A percentile compares a stretch with the other conserved stretches of the same genome.
phyloP scores from a whole-genome alignment of 2,329 filamentous ascomycete genomes.

The Beauveria varroae region DNA sequence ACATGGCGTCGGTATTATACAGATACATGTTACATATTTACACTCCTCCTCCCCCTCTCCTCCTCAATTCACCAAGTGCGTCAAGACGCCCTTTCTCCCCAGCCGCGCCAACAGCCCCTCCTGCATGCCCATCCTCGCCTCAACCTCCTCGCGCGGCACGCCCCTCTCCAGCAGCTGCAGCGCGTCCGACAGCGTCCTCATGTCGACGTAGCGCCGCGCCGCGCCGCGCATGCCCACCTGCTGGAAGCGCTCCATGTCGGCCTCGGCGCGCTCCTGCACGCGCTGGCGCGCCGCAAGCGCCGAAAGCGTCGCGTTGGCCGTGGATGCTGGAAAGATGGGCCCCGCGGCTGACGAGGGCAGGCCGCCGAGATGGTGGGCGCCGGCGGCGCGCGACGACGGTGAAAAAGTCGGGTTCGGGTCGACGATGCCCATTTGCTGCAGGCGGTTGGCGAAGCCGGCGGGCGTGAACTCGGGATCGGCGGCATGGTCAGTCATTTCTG shows the following conservation, averaged over 20 bases:
- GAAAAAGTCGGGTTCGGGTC: slow-evolving; percentile 48
- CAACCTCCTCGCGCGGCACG: slow-evolving; percentile 32
- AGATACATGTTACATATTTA: not conserved
- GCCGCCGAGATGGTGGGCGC: slow-evolving; percentile 10
- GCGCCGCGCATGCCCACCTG: slow-evolving; percentile 23
- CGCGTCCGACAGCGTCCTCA: slow-evolving; percentile 38
- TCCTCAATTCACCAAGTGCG: slow-evolving; percentile 3
- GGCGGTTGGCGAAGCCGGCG: slow-evolving; percentile 41
- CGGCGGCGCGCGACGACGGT: slow-evolving; percentile 38
- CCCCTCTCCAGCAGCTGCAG: slow-evolving; percentile 37
- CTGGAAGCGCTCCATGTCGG: slow-evolving; percentile 36
- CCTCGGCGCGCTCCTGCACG: slow-evolving; percentile 35
- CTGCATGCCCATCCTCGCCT: slow-evolving; percentile 37
- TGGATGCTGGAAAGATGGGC: slow-evolving; percentile 22
- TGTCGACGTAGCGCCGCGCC: slow-evolving; percentile 38
- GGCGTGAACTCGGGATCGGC: slow-evolving; percentile 33
- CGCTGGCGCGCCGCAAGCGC: slow-evolving; percentile 41
- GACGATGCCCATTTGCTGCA: slow-evolving; percentile 47
- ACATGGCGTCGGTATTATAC: not conserved
- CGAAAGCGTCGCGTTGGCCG: slow-evolving; percentile 37
- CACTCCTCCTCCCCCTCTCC: not conserved
- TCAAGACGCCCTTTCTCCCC: slow-evolving; percentile 23
- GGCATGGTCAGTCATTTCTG: slow-evolving; percentile 28
- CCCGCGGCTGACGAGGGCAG: slow-evolving; percentile 15
- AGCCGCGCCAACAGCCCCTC: slow-evolving; percentile 37